Evolutionary conservation across 352 stramenopile species (phyloP).

Genomic region (Pythium volutum): DNA sequence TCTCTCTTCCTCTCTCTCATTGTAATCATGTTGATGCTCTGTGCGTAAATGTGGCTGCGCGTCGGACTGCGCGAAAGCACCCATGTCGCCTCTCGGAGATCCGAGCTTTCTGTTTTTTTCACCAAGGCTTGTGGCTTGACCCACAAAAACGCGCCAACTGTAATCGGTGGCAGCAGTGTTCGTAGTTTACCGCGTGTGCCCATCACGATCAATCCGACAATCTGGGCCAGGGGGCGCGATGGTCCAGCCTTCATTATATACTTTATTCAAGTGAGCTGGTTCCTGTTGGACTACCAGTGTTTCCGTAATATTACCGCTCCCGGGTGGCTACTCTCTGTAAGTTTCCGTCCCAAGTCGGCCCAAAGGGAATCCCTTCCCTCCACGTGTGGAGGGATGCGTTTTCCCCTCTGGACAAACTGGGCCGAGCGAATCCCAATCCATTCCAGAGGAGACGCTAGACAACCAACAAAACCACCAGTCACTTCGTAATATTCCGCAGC

Average conservation of each 20-base stretch:
- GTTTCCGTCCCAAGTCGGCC: background rate
- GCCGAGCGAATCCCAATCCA: conserved; percentile 14
- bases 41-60: too few species aligned
- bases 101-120: too few species aligned
- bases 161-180: conserved; percentile 19
- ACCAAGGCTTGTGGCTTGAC: too few species aligned
- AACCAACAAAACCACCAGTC: conserved; percentile 3
- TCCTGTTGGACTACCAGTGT: background rate
- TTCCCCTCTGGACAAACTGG: conserved; percentile 8
- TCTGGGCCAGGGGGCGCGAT: conserved; percentile 10
- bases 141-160: conserved; percentile 20
- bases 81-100: too few species aligned
- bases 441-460: background rate
- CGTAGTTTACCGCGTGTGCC: conserved; percentile 15
- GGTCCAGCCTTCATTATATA: conserved; percentile 6
- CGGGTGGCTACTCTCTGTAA: background rate
- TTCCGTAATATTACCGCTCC: background rate
- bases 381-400: background rate
- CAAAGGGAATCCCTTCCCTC: conserved; percentile 1
- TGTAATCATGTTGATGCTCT: too few species aligned
- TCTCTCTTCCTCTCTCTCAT: too few species aligned
- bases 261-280: conserved; percentile 9
- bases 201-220: conserved; percentile 18
- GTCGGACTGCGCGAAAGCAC: too few species aligned
- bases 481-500: conserved; percentile 22